phyloP scores from a whole-genome alignment of 1,284 basidiomycete species.

The Trichosporon sp. region DNA sequence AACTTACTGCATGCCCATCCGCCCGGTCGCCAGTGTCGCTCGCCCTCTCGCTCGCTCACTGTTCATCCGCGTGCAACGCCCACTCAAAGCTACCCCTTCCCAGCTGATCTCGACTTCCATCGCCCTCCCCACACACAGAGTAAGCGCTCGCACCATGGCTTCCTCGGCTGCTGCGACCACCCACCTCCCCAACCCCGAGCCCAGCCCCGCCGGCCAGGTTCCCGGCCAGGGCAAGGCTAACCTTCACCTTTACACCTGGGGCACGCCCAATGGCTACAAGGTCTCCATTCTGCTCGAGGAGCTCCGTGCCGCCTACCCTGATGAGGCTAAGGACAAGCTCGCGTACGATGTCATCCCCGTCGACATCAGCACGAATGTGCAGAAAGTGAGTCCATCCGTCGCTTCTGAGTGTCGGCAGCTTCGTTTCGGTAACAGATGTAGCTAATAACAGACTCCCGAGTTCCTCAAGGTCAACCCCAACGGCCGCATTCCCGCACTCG shows the following conservation, averaged over 20 bases:
- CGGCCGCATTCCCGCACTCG: conserved; percentile 65
- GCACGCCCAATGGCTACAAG: conserved; percentile 68
- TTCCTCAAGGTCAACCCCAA: conserved; percentile 69
- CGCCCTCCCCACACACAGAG: background rate
- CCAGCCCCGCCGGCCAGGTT: conserved; percentile 28
- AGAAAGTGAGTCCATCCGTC: conserved; percentile 54
- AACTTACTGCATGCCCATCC: conserved; percentile 2
- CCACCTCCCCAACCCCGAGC: conserved; percentile 22
- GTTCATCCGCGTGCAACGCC: background rate
- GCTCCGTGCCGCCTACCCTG: conserved; percentile 64
- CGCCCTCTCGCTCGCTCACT: conserved; percentile 4
- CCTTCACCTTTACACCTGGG: conserved; percentile 66
- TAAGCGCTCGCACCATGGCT: conserved; percentile 16
- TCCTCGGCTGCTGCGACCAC: background rate
- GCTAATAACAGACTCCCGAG: conserved; percentile 58
- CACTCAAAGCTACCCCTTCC: background rate
- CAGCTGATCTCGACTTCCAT: background rate
- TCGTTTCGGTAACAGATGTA: too few species aligned
- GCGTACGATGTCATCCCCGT: conserved; percentile 64
- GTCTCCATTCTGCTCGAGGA: conserved; percentile 69
- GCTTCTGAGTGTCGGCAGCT: too few species aligned
- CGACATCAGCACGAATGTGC: conserved; percentile 51
- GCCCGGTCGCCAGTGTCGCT: background rate
- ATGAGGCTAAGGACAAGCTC: conserved; percentile 51
- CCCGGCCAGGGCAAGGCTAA: conserved; percentile 37